A percentile compares a stretch with the other conserved stretches of the same genome.
phyloP scores from a whole-genome alignment of 2,329 filamentous ascomycete genomes.

The Ophiostoma pallidulum region DNA sequence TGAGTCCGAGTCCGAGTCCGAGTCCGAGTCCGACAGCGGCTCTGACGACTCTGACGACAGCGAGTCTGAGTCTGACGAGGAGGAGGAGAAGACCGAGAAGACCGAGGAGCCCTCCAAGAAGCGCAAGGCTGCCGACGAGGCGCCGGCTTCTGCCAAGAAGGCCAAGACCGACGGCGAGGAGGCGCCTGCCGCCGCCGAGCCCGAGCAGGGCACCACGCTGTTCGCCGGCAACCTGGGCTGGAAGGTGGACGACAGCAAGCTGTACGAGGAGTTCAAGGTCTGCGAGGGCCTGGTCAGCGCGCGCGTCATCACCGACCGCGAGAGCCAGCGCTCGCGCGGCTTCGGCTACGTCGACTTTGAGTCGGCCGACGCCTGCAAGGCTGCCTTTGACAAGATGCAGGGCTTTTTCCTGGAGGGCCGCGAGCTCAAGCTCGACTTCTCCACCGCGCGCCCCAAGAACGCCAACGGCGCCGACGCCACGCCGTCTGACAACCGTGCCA shows the following conservation, averaged over 20 bases:
- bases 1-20: slow-evolving; percentile 15
- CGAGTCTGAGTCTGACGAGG: slow-evolving; percentile 18
- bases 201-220: slow-evolving; percentile 47
- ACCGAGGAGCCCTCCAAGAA: slow-evolving; percentile 49
- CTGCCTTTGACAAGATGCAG: slow-evolving; percentile 31
- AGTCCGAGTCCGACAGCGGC: slow-evolving; percentile 22
- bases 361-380: slow-evolving; percentile 39
- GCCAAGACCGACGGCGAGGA: slow-evolving; percentile 47
- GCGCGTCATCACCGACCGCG: slow-evolving; percentile 76
- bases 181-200: slow-evolving; percentile 20
- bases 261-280: slow-evolving; percentile 70
- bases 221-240: slow-evolving; percentile 88
- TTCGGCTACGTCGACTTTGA: slow-evolving; percentile 91
- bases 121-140: slow-evolving; percentile 53
- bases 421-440: slow-evolving; percentile 32
- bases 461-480: slow-evolving; percentile 22
- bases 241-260: slow-evolving; percentile 77
- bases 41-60: slow-evolving; percentile 25
- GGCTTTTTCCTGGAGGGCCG: slow-evolving; percentile 28
- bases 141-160: slow-evolving; percentile 53
- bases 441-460: slow-evolving; percentile 22
- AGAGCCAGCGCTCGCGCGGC: slow-evolving; percentile 73
- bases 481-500: slow-evolving; percentile 54
- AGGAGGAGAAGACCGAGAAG: slow-evolving; percentile 33
- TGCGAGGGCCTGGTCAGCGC: slow-evolving; percentile 64